Base-by-base conservation (phyloP, 495 filamentous ascomycete genomes). In the Podospora comata region DNA sequence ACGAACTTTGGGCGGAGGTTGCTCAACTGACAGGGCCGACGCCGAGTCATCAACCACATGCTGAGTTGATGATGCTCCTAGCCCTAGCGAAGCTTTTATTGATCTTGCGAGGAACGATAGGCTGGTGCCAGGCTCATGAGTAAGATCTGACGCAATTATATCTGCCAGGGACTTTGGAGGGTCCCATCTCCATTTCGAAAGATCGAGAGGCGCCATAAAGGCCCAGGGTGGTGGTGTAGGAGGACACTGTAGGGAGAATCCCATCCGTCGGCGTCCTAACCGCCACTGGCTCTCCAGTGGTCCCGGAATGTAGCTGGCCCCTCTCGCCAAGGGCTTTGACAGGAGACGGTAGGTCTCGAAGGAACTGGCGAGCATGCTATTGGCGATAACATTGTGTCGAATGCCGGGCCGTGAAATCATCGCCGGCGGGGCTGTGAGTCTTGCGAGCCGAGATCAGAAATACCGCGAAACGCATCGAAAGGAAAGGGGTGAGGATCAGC, bases 261-360 rank as follows among this genome's bases (percentile, higher is more conserved):
- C 78, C 78, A 87, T 82, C 28, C 79, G 79, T 65, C 85, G 77
- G 63, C 78, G 84, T n/a, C 84, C 84, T 62, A 85, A 69, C 20
- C 84, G 79, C 44, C 83, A 82, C 5, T 83, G 79, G 73, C 77
- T 79, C 73, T 87, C 85, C 68, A 86, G 77, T 23, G 84, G 84
- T 0, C 84, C 84, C 4, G 84, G 80, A 0, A 79, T 65, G 65
- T 73, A 68, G 70, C 73, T 70, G 5, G 66, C 68, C 65, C 75
- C 67, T 16, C 81, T 76, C 83, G 84, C 26, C 84, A 66, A 11
- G 76, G 72, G 58, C 83, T 77, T 56, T 60, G 65, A 23, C 74
- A 65, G 4, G 76, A 68, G 20, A 64, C 53, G 55, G 81, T 64
- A 30, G 72, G 78, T 64, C 73, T 79, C 62, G 77, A 78, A 56